Conservation (phyloP, 225 moss, liverwort and hornwort species). For the Sphagnum tenellum region DNA sequence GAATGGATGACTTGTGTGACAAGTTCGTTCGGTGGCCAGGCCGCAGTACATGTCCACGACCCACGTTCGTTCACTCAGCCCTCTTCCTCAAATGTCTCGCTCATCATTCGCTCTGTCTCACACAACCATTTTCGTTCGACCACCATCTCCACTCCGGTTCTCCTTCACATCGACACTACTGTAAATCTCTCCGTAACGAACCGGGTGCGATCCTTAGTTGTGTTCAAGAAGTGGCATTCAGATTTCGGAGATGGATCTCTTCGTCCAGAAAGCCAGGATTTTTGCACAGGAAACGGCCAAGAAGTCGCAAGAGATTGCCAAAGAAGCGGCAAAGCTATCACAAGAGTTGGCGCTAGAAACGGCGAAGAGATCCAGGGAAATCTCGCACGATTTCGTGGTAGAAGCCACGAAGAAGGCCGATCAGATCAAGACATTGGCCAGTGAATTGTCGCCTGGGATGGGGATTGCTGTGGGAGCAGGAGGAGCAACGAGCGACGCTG, state of each 20-base stretch:
- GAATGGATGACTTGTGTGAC: too few species aligned
- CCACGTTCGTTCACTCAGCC: too few species aligned
- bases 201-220: too few species aligned
- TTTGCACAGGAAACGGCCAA: conserved; percentile 89
- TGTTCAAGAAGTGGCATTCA: too few species aligned
- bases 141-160: too few species aligned
- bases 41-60: too few species aligned
- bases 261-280: conserved; percentile 65
- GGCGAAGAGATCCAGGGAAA: conserved; percentile 65
- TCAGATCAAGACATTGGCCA: conserved; percentile 83
- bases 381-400: conserved; percentile 64
- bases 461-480: background rate
- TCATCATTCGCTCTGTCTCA: too few species aligned
- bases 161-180: too few species aligned
- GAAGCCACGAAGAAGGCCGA: conserved; percentile 82
- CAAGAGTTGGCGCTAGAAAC: conserved; percentile 84
- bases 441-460: conserved; percentile 64
- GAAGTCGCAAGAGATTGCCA: conserved; percentile 90
- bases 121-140: too few species aligned
- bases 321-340: conserved; percentile 78
- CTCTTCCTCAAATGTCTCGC: too few species aligned
- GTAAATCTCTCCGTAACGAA: too few species aligned
- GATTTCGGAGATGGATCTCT: conserved; percentile 58
- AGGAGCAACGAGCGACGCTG: conserved; percentile 12
- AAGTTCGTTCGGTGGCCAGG: too few species aligned